Evolutionary conservation across 2,329 filamentous ascomycete genomes (phyloP).

Genomic region (Aaosphaeria pasadenensis): DNA sequence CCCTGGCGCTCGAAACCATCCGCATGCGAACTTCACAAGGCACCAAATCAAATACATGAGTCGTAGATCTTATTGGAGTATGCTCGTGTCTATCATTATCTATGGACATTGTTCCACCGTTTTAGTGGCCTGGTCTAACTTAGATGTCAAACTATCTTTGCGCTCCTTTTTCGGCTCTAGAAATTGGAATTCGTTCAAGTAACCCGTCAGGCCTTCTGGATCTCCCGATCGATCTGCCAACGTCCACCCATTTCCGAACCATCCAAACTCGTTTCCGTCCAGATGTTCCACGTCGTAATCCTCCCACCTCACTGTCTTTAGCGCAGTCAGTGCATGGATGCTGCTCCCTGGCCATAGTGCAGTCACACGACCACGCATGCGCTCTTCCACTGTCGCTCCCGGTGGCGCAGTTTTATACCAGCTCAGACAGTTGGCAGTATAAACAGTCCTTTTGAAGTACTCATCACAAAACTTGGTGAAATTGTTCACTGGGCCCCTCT

Average conservation of each 20-base stretch:
- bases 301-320: conserved; percentile 1
- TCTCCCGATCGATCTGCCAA: neutral
- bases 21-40: neutral
- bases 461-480: neutral
- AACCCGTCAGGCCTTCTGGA: neutral
- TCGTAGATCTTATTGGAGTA: too few relatives aligned
- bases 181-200: neutral
- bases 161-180: too few relatives aligned
- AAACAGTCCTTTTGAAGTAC: conserved; percentile 1
- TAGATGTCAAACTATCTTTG: too few relatives aligned
- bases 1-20: conserved; percentile 20
- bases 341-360: conserved; percentile 8
- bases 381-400: neutral
- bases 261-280: conserved; percentile 38
- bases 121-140: too few relatives aligned
- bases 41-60: too few relatives aligned
- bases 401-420: conserved; percentile 2
- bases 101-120: too few relatives aligned
- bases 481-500: neutral
- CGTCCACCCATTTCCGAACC: conserved; percentile 41
- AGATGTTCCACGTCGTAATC: conserved; percentile 14
- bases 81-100: too few relatives aligned
- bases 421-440: conserved; percentile 2
- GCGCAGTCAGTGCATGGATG: conserved; percentile 8
- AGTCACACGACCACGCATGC: neutral